Base-by-base conservation (phyloP, 208 protist species). In the Wallacemonas sp. region DNA sequence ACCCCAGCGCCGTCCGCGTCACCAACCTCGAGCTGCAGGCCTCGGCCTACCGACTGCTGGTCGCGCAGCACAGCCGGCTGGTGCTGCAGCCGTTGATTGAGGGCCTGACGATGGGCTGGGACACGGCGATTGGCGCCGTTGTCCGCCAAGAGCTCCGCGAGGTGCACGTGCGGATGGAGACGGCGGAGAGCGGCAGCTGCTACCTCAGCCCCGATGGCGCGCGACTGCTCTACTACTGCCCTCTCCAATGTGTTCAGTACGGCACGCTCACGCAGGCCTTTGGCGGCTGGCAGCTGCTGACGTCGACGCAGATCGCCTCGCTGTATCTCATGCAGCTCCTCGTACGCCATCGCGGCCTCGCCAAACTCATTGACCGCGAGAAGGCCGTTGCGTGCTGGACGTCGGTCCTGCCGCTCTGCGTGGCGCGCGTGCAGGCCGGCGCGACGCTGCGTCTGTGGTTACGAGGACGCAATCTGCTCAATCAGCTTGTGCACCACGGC, bases 11-110 rank as follows among this genome's bases (percentile, higher is more conserved):
- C 2, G 8, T 36, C 18, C 49, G 70, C 28, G 45, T 36, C 31
- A 29, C 22, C 70, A 74, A 93, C 67, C 70, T 65, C 11, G 87
- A 88, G 26, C 66, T 78, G 61, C 18, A 84, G 61, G 65, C 93
- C 4, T 84, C 85, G 0, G 67, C 84, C 55, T 67, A 93, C 48
- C 83, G 76, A 11, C 39, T 93, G n/a, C 69, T 96, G n/a, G 76
- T 77, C 49, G 70, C 89, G 52, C 61, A 76, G 36, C 67, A 83
- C 41, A 86, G 91, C 65, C 52, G 73, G 26, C 72, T 79, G 52
- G 86, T 94, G 11, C 76, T 96, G 61, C 78, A 94, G 72, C 84
- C 79, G 20, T 70, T 96, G 11, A 66, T 94, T 16, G 80, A 87
- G 23, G 84, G 87, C 3, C 68, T 91, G 42, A 78, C 76, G 31